Base-by-base conservation (phyloP, 768 basidiomycete species). In the Pluteus cervinus region DNA sequence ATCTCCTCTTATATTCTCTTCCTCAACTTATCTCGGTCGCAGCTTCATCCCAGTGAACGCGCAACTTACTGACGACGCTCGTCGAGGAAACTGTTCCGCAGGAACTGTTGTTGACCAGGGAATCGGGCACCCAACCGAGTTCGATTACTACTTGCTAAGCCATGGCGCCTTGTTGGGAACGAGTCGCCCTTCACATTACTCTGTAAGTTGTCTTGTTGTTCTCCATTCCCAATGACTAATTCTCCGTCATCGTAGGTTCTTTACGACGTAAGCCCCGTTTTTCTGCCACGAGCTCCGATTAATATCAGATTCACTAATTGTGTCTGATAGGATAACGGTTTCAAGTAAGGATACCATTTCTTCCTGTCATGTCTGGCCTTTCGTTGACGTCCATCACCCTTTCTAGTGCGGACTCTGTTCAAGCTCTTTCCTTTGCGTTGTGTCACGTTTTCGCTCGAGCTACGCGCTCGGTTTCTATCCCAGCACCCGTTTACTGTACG, bases 391-490 rank as follows among this genome's bases (percentile, higher is more conserved):
- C n/a, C n/a, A n/a, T 15, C 6, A 35, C 3, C 16, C 15, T 23
- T 22, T 35, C 18, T 41, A 83, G 79, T 20, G 67, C 80, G 11
- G 80, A 86, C 49, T 71, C 75, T 12, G 57, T 90, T 28, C 88
- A 90, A 47, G 68, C 72, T 0, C 54, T 89, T 0, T 74, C 81
- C 0, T 90, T 81, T 37, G 74, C 81, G 0, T 63, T 91, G 0
- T 86, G 85, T 49, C 85, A 91, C 32, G 78, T 86, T 0, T 90
- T 86, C 34, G 85, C 87, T 0, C 71, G 86, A 0, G 71, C 87
- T 0, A 90, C 88, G 0, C 79, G 88, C 5, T 85, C 85, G 0
- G 87, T 91, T 0, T 89, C 86, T 0, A 89, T 90, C 29, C 87
- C 87, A 0, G 86, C 87, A 0, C 87, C 87, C 0, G 85, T 89